Evolutionary conservation across 2,329 filamentous ascomycete genomes (phyloP), one percentile per base, ranked within the genome.

Genomic region (Sclerotinia spermophila): DNA sequence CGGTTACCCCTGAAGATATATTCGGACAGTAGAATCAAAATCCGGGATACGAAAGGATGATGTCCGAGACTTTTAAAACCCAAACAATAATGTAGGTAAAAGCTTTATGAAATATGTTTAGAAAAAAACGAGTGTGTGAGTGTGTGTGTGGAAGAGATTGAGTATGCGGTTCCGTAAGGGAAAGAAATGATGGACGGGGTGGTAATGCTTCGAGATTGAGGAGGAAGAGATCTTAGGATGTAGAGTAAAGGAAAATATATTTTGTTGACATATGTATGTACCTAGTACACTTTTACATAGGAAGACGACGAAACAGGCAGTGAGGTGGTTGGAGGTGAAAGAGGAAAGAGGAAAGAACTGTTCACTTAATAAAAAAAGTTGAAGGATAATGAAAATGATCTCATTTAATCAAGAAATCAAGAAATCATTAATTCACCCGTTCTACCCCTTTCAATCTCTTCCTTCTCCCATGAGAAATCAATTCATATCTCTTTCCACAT

Each of bases 51-150:
- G 55, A 40, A 24, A 30, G 10, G 11, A 24, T 38, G 45, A 24
- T 38, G 45, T n/a, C 45, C 17, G n/a, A 66, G 62, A 66, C 62
- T 51, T 66, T 19, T 24, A n/a, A 42, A n/a, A 35, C 35, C n/a
- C 35, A 27, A 24, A 40, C n/a, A 53, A 30, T 27, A 30, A 40
- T 42, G 17, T 40, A 65, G 33, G 45, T 65, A 24, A 53, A 53
- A 27, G 48, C 24, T 40, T 53, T 53, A 65, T 40, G 33, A 53
- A n/a, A 13, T 66, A 30, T 66, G 7, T 30, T 66, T n/a, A 24
- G 62, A 21, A 38, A 45, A 45, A 64, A 72, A 68, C 56, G 71
- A 72, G 64, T 66, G 71, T 68, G 67, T 27, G 45, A 17, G n/a
- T 61, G 27, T 42, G 38, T 45, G 38, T 17, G 44, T 62, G 24